Evolutionary conservation across 768 basidiomycete species (phyloP).

Genomic region (Harrya chromipes): DNA sequence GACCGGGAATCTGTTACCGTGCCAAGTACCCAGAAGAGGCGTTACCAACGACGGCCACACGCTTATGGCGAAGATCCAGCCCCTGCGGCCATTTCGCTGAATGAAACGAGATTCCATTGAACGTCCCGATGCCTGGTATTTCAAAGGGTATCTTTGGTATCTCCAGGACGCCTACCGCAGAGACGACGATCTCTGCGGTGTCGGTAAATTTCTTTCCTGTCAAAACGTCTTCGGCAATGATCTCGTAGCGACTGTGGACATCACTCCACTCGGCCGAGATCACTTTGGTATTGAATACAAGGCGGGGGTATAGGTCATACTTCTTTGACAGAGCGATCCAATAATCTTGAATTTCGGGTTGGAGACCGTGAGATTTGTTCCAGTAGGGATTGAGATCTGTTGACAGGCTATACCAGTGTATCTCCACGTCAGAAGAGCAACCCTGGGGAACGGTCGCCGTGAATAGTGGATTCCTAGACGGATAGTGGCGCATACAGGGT

Average conservation of each 20-base stretch:
- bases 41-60: slow-evolving; percentile 50
- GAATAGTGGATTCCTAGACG: not conserved
- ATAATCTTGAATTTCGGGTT: slow-evolving; percentile 43
- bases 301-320: slow-evolving; percentile 39
- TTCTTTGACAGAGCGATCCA: slow-evolving; percentile 41
- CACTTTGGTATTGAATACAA: slow-evolving; percentile 44
- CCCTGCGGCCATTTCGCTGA: slow-evolving; percentile 47
- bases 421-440: slow-evolving; percentile 42
- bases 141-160: slow-evolving; percentile 38
- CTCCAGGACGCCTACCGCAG: slow-evolving; percentile 48
- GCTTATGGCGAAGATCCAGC: slow-evolving; percentile 41
- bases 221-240: slow-evolving; percentile 31
- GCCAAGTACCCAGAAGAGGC: slow-evolving; percentile 56
- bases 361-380: slow-evolving; percentile 39
- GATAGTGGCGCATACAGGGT: slow-evolving; percentile 16
- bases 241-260: slow-evolving; percentile 33
- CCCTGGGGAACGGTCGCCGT: slow-evolving; percentile 29
- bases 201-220: slow-evolving; percentile 31
- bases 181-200: slow-evolving; percentile 47
- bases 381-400: slow-evolving; percentile 47
- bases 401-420: slow-evolving; percentile 46
- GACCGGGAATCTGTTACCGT: not conserved
- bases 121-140: slow-evolving; percentile 36
- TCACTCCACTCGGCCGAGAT: slow-evolving; percentile 45
- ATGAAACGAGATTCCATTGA: slow-evolving; percentile 52